Percentiles rank a stretch among this genome's conserved stretches.
Conservation (phyloP, 768 basidiomycete species). For the Pisolithus marmoratus region DNA sequence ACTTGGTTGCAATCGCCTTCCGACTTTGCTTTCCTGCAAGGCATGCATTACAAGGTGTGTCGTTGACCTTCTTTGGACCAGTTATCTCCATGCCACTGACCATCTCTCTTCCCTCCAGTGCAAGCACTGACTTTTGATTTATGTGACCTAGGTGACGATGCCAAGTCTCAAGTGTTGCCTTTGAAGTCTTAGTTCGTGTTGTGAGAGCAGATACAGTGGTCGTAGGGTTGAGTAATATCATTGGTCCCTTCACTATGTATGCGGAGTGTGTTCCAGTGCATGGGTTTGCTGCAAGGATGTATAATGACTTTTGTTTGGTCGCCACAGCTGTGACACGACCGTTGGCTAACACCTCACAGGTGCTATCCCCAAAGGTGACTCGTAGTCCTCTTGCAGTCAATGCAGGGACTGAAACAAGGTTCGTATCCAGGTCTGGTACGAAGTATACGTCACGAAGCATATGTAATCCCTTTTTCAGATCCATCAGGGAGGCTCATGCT, state of each 20-base stretch:
- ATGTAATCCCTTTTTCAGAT: background rate
- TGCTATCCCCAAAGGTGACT: background rate
- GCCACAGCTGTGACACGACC: background rate
- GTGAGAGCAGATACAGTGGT: background rate
- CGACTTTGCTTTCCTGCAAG: constrained; percentile 20
- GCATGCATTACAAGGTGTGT: constrained; percentile 13
- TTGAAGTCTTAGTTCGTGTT: background rate
- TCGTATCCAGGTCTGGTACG: constrained; percentile 4
- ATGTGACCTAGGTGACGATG: constrained; percentile 1
- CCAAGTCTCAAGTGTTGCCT: constrained; percentile 2
- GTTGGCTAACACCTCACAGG: background rate
- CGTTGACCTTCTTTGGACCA: background rate
- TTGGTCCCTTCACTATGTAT: background rate
- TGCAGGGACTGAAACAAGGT: constrained; percentile 15
- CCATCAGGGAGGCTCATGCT: background rate
- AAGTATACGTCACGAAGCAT: constrained; percentile 3
- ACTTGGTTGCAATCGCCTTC: constrained; percentile 6
- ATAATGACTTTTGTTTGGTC: background rate
- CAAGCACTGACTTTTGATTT: background rate
- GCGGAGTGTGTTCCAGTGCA: background rate
- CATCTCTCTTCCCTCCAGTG: constrained; percentile 2
- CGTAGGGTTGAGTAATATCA: background rate
- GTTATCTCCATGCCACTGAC: constrained; percentile 3
- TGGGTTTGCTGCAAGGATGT: background rate
- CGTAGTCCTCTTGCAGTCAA: background rate